phyloP scores from a whole-genome alignment of 1,284 basidiomycete genomes.

The Marasmius sp. region DNA sequence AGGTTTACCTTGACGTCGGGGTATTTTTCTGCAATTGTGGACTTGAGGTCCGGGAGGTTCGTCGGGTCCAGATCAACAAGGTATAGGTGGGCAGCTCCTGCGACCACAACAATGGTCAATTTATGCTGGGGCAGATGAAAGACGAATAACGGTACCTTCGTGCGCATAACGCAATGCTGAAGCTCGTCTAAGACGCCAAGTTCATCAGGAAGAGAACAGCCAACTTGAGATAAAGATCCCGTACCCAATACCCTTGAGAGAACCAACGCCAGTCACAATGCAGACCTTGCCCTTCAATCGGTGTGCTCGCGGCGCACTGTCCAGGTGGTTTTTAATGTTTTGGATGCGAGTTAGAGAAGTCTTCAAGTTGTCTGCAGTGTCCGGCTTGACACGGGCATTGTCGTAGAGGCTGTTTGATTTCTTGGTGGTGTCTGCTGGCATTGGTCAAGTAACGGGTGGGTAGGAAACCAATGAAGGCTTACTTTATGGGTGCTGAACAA shows the following conservation, averaged over 20 bases:
- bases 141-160: slow-evolving; percentile 53
- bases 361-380: slow-evolving; percentile 5
- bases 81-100: slow-evolving; percentile 85
- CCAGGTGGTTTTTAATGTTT: slow-evolving; percentile 72
- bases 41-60: slow-evolving; percentile 72
- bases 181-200: slow-evolving; percentile 58
- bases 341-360: slow-evolving; percentile 49
- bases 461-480: neutral
- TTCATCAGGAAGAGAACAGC: slow-evolving; percentile 5
- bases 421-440: slow-evolving; percentile 2
- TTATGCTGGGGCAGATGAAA: slow-evolving; percentile 3
- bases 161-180: slow-evolving; percentile 77
- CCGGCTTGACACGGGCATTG: slow-evolving; percentile 5
- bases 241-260: slow-evolving; percentile 83
- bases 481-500: neutral
- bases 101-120: neutral
- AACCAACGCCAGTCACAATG: slow-evolving; percentile 86
- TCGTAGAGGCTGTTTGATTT: slow-evolving; percentile 6
- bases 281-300: slow-evolving; percentile 83
- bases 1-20: slow-evolving; percentile 72
- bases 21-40: slow-evolving; percentile 67
- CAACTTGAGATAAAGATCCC: slow-evolving; percentile 16
- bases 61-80: slow-evolving; percentile 75
- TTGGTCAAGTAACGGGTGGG: neutral
- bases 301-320: slow-evolving; percentile 49